Evolutionary conservation across 306 rosid genomes (phyloP), one percentile per base, ranked within the genome.

Genomic region (Lathyrus tuberosus): DNA sequence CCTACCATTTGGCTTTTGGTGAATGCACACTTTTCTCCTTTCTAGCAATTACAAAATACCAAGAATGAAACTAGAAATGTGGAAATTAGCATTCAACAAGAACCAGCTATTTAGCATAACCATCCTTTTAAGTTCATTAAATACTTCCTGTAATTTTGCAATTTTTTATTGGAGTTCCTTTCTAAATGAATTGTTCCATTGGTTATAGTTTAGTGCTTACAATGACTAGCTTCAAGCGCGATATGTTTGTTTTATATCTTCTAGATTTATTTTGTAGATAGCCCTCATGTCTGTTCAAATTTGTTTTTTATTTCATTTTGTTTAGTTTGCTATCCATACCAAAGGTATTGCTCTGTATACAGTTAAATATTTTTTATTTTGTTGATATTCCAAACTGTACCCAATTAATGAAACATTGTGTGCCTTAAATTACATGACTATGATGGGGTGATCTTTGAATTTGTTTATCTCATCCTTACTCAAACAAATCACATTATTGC

Each of bases 371-470:
- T 52, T 5, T 40, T 10, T 16, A 17, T 63, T n/a, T 66, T 10
- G 16, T 30, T 17, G 69, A 20, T 35, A 26, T 31, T 62, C 51
- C 16, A 63, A 22, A 59, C 9, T 64, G 43, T 69, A 48, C 76
- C 28, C 56, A 30, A 33, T 49, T 16, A 43, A 61, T 33, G 74
- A 46, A 51, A 31, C 52, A 26, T 48, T 44, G 10, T 15, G n/a
- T 44, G 30, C 71, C 68, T n/a, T 33, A 64, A 53, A 26, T 48
- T 77, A 24, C 65, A 70, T 63, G 74, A 48, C 22, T 28, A 8
- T 61, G 26, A 24, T 68, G 62, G 46, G 30, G 17, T 57, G 68
- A 30, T 44, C 15, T 73, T 49, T 41, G 8, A 9, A 62, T 49
- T 44, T 26, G 24, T 49, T 61, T 69, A 56, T 61, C 11, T 35